Evolutionary conservation across 2,329 filamentous ascomycete species (phyloP), one percentile per base, ranked within the genome.

Genomic region (Dactylonectria estremocensis): DNA sequence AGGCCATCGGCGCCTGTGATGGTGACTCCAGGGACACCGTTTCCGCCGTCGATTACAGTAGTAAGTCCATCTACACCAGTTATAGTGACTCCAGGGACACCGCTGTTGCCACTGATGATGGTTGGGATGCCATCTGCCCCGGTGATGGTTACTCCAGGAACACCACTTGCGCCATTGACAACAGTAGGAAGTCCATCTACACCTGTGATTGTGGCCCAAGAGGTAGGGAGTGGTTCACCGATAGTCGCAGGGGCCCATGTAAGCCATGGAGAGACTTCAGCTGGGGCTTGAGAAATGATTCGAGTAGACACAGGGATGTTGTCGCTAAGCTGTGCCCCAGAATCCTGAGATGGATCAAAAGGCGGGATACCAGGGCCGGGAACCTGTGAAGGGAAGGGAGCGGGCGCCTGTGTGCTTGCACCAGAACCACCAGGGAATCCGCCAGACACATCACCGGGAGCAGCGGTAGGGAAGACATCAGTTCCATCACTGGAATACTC

Each of bases 151-250:
- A 54, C 24, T 6, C 35, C 33, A 22, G 37, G 16, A 11, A 43
- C 28, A 3, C 45, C 43, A 11, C 18, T 20, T 5, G 18, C 43
- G 10, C 56, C 45, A 5, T 50, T 20, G 20, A 58, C 33, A 18
- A 66, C 33, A 48, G 69, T 69, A 4, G 67, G 68, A 16, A 68
- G 48, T 2, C 68, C 68, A 64, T 70, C 64, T 16, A 40, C 16
- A 13, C 68, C 68, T 35, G 61, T 62, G 28, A 74, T 67, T 13
- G 74, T 74, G 49, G 76, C 55, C 43, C 61, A 75, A 46, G 73
- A 67, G 35, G 67, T 53, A 16, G 71, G 52, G 10, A 58, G 28
- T 22, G 68, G 66, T 18, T 46, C 67, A 49, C 59, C 59, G 35
- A 55, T 53, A 35, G 46, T 66, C 2, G 57, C 71, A 28, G 66